Percentiles rank a stretch among this genome's conserved stretches.
Conservation (phyloP, 2,329 filamentous ascomycete genomes). For the Lecanoromycetidae sp. region DNA sequence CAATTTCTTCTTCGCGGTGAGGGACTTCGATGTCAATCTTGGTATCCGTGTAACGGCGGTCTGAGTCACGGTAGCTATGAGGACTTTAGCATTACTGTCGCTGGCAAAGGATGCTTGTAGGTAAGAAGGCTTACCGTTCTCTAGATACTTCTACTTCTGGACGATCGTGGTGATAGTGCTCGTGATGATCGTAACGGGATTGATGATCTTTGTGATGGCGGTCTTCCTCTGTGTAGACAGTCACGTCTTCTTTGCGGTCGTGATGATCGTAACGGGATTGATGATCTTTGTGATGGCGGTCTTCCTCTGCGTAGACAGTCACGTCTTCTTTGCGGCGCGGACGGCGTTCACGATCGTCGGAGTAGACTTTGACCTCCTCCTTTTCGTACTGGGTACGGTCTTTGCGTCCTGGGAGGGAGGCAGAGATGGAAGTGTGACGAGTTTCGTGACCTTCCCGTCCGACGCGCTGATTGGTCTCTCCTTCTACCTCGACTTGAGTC, state of each 20-base stretch:
- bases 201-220: neutral
- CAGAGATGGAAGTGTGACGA: conserved; percentile 48
- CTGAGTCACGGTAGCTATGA: conserved; percentile 43
- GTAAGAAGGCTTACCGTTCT: conserved; percentile 25
- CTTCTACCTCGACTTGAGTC: conserved; percentile 72
- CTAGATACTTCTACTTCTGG: conserved; percentile 40
- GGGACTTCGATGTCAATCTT: conserved; percentile 34
- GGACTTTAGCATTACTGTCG: conserved; percentile 19
- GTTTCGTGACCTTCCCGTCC: conserved; percentile 96
- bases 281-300: conserved; percentile 11
- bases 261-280: conserved; percentile 1
- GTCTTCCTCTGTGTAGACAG: conserved; percentile 29
- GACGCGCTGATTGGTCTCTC: conserved; percentile 76
- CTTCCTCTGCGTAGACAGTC: conserved; percentile 28
- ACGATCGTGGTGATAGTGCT: conserved; percentile 26
- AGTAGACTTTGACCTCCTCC: conserved; percentile 77
- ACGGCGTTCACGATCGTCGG: conserved; percentile 65
- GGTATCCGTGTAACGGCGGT: conserved; percentile 30
- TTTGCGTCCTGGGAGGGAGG: conserved; percentile 52
- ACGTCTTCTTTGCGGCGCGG: conserved; percentile 48
- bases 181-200: neutral
- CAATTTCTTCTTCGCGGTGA: conserved; percentile 35
- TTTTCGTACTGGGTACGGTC: conserved; percentile 49
- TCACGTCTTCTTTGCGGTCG: conserved; percentile 32
- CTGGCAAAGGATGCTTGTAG: conserved; percentile 17